These are phyloP conservation scores for Cucurbita ficifolia DNA, from an alignment of 306 rosid genomes.

Conservation along the genomic window DNA sequence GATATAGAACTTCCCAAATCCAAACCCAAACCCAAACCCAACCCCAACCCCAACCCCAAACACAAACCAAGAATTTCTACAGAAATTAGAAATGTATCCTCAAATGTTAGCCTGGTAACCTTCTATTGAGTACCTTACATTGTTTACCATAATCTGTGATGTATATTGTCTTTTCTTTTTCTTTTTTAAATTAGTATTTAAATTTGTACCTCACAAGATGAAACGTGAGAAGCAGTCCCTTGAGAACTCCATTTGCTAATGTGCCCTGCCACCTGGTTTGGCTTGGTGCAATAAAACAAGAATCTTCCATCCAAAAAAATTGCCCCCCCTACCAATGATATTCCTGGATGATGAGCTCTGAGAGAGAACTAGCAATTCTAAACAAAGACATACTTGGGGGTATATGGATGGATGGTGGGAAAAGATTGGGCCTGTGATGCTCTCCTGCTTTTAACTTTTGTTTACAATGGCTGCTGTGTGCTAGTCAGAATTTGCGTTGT, in stretches of 20 bases:
- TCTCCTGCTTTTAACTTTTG: background rate
- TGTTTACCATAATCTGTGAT: background rate
- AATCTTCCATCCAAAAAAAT: conserved; percentile 4
- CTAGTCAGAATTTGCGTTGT: background rate
- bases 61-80: background rate
- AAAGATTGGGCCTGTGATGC: background rate
- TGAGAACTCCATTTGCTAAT: background rate
- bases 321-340: background rate
- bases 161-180: background rate
- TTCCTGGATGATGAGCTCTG: background rate
- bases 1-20: background rate
- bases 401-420: background rate
- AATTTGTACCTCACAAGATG: background rate
- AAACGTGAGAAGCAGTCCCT: background rate
- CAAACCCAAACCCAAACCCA: too few species aligned
- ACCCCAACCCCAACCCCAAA: too few species aligned
- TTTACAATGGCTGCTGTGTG: background rate
- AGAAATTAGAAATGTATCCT: background rate
- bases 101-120: conserved; percentile 1
- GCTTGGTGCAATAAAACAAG: background rate
- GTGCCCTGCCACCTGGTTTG: background rate
- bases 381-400: background rate
- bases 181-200: background rate
- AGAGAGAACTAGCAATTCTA: background rate
- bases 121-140: background rate